A percentile compares a stretch with the other conserved stretches of the same genome.
Evolutionary conservation across 305 asterid species (phyloP).

Genomic region (Solanum hybrid): DNA sequence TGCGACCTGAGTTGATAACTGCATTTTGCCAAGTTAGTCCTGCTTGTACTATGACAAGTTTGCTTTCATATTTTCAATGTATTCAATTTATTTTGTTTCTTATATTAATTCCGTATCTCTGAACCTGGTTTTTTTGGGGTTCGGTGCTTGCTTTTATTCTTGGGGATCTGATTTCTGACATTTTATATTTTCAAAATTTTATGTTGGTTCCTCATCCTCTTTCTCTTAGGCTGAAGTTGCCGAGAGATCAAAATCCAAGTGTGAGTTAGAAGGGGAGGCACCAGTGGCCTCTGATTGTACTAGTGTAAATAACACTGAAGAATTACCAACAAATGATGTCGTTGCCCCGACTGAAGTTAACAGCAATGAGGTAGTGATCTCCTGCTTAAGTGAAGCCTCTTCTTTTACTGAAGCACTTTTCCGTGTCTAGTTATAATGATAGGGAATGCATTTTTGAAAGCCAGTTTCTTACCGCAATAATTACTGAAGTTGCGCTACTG

Average conservation of each 20-base stretch:
- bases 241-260: constrained; percentile 40
- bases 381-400: constrained; percentile 4
- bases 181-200: not conserved
- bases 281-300: constrained; percentile 36
- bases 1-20: constrained; percentile 83
- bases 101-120: not conserved
- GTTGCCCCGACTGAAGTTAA: constrained; percentile 13
- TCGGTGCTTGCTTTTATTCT: not conserved
- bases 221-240: constrained; percentile 48
- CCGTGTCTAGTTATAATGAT: not conserved
- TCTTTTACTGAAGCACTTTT: not conserved
- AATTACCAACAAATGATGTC: constrained; percentile 19
- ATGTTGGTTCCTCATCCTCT: not conserved
- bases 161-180: not conserved
- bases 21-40: constrained; percentile 71
- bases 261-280: constrained; percentile 29
- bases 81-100: not conserved
- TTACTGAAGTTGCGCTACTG: not conserved
- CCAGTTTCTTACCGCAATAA: not conserved
- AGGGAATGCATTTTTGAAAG: not conserved
- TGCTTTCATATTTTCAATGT: not conserved
- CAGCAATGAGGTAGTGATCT: constrained; percentile 28
- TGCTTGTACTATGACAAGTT: not conserved
- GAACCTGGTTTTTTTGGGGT: not conserved
- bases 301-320: constrained; percentile 24